Percentiles rank a stretch among this genome's conserved stretches.
These are phyloP conservation scores for Coemansia sp. DNA, from an alignment of 192 early-diverging fungal genomes.

Conservation along the genomic window DNA sequence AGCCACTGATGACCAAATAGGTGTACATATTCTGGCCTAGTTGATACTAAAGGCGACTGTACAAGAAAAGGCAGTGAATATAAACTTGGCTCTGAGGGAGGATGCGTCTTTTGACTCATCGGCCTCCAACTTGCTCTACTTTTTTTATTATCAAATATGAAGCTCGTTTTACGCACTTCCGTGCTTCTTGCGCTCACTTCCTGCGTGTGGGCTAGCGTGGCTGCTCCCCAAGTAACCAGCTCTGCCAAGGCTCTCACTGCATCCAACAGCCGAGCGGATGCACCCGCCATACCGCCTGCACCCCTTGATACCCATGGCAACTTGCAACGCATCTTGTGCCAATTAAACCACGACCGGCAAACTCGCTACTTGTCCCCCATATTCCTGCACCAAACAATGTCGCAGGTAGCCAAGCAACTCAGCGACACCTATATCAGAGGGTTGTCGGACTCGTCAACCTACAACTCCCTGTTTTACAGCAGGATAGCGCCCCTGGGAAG, in stretches of 20 bases:
- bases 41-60: background rate
- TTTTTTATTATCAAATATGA: background rate
- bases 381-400: conserved; percentile 40
- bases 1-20: background rate
- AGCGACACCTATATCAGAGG: conserved; percentile 19
- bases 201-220: background rate
- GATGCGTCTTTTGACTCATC: background rate
- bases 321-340: conserved; percentile 24
- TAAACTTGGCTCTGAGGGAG: background rate
- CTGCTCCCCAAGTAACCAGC: background rate
- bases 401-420: conserved; percentile 20
- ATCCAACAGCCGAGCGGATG: background rate
- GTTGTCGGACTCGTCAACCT: background rate
- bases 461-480: conserved; percentile 15
- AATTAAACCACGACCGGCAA: conserved; percentile 39
- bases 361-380: conserved; percentile 23
- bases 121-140: background rate
- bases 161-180: background rate
- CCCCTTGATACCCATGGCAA: conserved; percentile 9
- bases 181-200: background rate
- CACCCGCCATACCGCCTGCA: background rate
- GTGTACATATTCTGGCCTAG: background rate
- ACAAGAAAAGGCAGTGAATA: background rate
- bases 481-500: conserved; percentile 24
- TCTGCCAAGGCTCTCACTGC: background rate